A percentile compares a stretch with the other conserved stretches of the same genome.
phyloP scores from a whole-genome alignment of 495 filamentous ascomycete species.

The Friedmanniomyces simplex region DNA sequence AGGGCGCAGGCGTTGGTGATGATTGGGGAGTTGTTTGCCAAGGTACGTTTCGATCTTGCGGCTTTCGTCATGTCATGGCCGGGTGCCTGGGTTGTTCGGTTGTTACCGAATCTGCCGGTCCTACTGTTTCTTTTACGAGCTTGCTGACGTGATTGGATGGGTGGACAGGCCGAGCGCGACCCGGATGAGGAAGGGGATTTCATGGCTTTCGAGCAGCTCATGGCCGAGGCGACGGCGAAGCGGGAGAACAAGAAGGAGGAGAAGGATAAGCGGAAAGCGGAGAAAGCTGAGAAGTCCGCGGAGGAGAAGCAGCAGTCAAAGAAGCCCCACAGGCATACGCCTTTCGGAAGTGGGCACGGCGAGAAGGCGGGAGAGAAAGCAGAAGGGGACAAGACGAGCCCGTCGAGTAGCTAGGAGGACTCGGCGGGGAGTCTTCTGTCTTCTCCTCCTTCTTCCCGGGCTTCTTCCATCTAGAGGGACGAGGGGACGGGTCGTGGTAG shows the following conservation, averaged over 20 bases:
- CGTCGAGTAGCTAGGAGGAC: too few relatives aligned
- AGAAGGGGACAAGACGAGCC: too few relatives aligned
- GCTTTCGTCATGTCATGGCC: too few relatives aligned
- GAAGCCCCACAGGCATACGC: not conserved
- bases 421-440: too few relatives aligned
- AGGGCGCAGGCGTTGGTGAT: slow-evolving; percentile 80
- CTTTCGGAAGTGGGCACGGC: not conserved
- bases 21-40: slow-evolving; percentile 75
- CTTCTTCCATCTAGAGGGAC: too few relatives aligned
- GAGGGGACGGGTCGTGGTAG: too few relatives aligned
- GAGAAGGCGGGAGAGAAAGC: not conserved
- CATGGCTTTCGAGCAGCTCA: slow-evolving; percentile 97
- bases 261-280: slow-evolving; percentile 41
- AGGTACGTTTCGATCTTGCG: too few relatives aligned
- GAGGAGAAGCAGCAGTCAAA: not conserved
- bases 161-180: slow-evolving; percentile 65
- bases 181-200: slow-evolving; percentile 97
- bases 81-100: too few relatives aligned
- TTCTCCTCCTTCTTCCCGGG: too few relatives aligned
- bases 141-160: slow-evolving; percentile 1
- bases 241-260: slow-evolving; percentile 55
- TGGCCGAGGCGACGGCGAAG: slow-evolving; percentile 91
- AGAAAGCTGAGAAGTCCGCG: not conserved
- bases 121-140: not conserved
- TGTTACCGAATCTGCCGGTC: too few relatives aligned